These are phyloP conservation scores for Castanea mollissima DNA, from an alignment of 306 rosid genomes.

Conservation along the genomic window DNA sequence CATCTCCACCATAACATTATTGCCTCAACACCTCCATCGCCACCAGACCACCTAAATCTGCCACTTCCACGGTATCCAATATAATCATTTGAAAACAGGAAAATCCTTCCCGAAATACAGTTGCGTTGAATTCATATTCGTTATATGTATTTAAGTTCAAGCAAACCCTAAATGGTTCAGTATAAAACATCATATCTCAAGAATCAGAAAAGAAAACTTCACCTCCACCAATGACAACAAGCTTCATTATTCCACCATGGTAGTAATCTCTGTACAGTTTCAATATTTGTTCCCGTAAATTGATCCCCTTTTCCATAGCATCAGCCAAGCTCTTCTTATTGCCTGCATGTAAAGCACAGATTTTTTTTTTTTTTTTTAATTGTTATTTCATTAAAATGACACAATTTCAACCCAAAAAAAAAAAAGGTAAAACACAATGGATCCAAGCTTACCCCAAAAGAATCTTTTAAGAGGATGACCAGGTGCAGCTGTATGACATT, in stretches of 20 bases:
- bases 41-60: neutral
- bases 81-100: neutral
- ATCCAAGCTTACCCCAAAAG: slow-evolving; percentile 67
- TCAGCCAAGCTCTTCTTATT: slow-evolving; percentile 91
- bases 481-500: slow-evolving; percentile 70
- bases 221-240: slow-evolving; percentile 99
- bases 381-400: slow-evolving; percentile 16
- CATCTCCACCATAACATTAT: neutral
- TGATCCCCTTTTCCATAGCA: slow-evolving; percentile 88
- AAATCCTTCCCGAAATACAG: neutral
- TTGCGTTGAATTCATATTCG: neutral
- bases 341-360: slow-evolving; percentile 48
- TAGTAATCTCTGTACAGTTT: slow-evolving; percentile 66
- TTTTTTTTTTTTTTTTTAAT: neutral
- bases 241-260: slow-evolving; percentile 98
- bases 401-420: slow-evolving; percentile 11
- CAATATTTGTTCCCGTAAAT: slow-evolving; percentile 75
- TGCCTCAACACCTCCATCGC: neutral
- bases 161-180: neutral
- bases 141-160: too few relatives aligned
- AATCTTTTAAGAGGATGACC: slow-evolving; percentile 87
- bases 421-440: slow-evolving; percentile 18
- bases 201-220: slow-evolving; percentile 22
- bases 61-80: slow-evolving; percentile 1
- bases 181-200: slow-evolving; percentile 1